Conservation (phyloP, 176 grass and related monocot genomes). For the Oryza australiensis region DNA sequence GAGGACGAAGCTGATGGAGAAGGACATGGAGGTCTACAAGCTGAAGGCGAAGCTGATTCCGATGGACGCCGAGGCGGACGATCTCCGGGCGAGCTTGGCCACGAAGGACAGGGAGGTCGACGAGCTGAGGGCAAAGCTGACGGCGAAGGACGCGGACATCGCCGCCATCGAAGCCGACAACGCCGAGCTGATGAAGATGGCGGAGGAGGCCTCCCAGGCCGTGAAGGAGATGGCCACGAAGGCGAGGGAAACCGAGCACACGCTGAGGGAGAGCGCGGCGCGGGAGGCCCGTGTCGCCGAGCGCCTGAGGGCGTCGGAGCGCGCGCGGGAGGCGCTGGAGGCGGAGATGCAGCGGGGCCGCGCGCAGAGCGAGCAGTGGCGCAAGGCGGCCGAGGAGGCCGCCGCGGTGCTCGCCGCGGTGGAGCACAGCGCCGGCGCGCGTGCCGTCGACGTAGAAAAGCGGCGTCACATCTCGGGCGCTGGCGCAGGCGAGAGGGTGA, state of each 20-base stretch:
- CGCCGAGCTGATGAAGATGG: slow-evolving; percentile 45
- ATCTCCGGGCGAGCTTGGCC: slow-evolving; percentile 27
- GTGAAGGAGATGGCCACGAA: slow-evolving; percentile 1
- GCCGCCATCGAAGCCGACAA: slow-evolving; percentile 48
- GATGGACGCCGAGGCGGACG: slow-evolving; percentile 29
- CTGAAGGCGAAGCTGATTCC: slow-evolving; percentile 41
- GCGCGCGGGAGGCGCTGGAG: slow-evolving; percentile 47
- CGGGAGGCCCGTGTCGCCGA: slow-evolving; percentile 47
- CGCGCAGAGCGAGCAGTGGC: slow-evolving; percentile 85
- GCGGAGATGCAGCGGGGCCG: slow-evolving; percentile 53
- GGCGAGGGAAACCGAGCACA: slow-evolving; percentile 42
- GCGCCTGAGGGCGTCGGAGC: slow-evolving; percentile 49
- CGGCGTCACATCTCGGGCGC: neutral
- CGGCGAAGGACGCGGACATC: slow-evolving; percentile 47
- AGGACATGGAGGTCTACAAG: slow-evolving; percentile 38
- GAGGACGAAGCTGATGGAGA: slow-evolving; percentile 49
- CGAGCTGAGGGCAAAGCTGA: slow-evolving; percentile 30
- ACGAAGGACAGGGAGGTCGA: slow-evolving; percentile 26
- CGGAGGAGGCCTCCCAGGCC: slow-evolving; percentile 2
- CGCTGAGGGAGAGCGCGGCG: slow-evolving; percentile 49
- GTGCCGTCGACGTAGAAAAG: neutral
- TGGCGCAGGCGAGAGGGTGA: neutral
- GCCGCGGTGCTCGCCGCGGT: slow-evolving; percentile 49
- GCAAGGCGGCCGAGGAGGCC: slow-evolving; percentile 83
- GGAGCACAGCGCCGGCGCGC: neutral